Percentiles rank a stretch among this genome's conserved stretches.
Conservation (phyloP, 2,329 filamentous ascomycete genomes). For the Apiospora sp. region DNA sequence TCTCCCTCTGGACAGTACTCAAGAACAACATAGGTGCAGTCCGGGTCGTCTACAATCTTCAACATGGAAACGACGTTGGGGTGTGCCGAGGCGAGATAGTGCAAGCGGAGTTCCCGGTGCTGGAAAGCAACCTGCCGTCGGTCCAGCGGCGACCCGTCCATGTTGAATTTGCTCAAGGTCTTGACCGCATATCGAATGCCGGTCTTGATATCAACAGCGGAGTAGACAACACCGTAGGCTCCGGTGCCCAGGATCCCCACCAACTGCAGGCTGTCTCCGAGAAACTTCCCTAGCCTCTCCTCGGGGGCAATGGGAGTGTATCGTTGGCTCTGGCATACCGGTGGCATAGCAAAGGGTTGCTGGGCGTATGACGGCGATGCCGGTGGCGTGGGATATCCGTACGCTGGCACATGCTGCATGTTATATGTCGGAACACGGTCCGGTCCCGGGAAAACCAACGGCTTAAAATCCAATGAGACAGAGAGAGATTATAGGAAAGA, state of each 20-base stretch:
- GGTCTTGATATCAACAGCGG: constrained; percentile 83
- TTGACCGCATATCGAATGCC: constrained; percentile 92
- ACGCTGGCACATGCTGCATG: constrained; percentile 67
- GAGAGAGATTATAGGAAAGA: constrained; percentile 41
- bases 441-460: constrained; percentile 20
- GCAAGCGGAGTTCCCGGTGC: constrained; percentile 89
- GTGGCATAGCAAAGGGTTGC: constrained; percentile 47
- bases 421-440: constrained; percentile 26
- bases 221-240: constrained; percentile 96
- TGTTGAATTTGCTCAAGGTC: constrained; percentile 90
- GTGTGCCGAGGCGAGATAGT: constrained; percentile 88
- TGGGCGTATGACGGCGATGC: constrained; percentile 62
- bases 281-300: constrained; percentile 83
- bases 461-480: constrained; percentile 29
- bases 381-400: constrained; percentile 66
- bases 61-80: constrained; percentile 92
- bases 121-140: constrained; percentile 88
- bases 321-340: constrained; percentile 49
- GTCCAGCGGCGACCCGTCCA: constrained; percentile 76
- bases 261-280: constrained; percentile 84
- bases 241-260: constrained; percentile 88
- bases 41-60: constrained; percentile 89
- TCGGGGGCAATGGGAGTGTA: constrained; percentile 73
- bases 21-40: constrained; percentile 95
- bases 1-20: constrained; percentile 98